Evolutionary conservation across 345 rosid species (phyloP).

Genomic region (Citrus medica): DNA sequence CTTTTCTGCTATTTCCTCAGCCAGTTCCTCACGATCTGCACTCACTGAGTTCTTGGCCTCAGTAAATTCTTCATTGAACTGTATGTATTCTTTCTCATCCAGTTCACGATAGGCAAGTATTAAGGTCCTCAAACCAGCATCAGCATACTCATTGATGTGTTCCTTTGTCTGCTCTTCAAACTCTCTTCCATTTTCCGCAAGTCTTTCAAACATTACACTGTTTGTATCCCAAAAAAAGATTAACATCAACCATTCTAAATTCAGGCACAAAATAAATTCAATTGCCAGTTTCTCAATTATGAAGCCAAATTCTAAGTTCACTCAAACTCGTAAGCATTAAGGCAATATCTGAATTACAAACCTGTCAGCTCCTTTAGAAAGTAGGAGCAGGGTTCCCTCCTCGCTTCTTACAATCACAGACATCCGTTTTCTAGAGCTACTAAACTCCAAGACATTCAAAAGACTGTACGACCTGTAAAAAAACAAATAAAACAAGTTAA

Average conservation of each 20-base stretch:
- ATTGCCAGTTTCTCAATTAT: background rate
- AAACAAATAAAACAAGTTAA: background rate
- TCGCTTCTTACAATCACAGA: conserved; percentile 75
- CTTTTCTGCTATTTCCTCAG: conserved; percentile 63
- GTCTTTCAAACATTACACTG: conserved; percentile 94
- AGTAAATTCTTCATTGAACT: conserved; percentile 60
- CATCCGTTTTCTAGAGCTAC: conserved; percentile 79
- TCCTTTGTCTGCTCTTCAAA: conserved; percentile 63
- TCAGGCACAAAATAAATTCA: background rate
- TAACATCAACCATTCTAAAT: conserved; percentile 6
- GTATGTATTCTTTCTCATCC: conserved; percentile 59
- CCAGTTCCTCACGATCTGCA: conserved; percentile 63
- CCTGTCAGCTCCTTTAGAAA: conserved; percentile 99
- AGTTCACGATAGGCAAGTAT: conserved; percentile 90
- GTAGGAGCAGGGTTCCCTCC: conserved; percentile 71
- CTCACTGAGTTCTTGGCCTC: conserved; percentile 65
- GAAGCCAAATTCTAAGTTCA: conserved; percentile 2
- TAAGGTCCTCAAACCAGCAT: conserved; percentile 92
- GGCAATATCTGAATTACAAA: conserved; percentile 26
- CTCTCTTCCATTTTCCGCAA: conserved; percentile 50
- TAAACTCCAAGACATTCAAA: conserved; percentile 76
- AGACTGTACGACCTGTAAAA: conserved; percentile 68
- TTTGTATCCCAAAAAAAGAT: background rate
- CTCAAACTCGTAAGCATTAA: background rate
- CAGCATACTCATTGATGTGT: conserved; percentile 79